Evolutionary conservation across 2,329 filamentous ascomycete genomes (phyloP).

Genomic region (Xylariaceae sp.): DNA sequence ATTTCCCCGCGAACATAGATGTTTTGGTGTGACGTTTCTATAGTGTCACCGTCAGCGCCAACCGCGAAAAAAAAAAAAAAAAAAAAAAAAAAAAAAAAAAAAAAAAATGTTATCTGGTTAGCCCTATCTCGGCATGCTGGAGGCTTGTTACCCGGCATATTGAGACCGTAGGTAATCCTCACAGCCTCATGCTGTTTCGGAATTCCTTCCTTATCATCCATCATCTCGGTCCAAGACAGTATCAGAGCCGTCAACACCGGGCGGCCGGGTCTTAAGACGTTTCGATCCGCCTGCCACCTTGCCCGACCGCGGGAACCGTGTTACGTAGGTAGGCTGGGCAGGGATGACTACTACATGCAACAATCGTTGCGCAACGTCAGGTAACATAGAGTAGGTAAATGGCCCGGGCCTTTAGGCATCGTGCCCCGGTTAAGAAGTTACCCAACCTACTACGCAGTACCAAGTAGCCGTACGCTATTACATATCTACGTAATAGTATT

Average conservation of each 20-base stretch:
- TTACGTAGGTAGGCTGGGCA: neutral
- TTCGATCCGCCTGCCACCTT: neutral
- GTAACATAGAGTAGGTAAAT: no score
- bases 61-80: no score
- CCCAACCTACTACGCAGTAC: no score
- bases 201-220: neutral
- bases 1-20: slow-evolving; percentile 9
- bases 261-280: neutral
- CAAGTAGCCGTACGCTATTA: no score
- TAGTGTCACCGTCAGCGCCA: slow-evolving; percentile 13
- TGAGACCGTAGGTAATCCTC: no score
- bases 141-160: neutral
- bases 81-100: no score
- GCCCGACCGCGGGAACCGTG: neutral
- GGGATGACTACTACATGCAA: neutral
- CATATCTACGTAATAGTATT: no score
- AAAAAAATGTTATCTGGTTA: neutral
- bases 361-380: no score
- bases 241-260: neutral
- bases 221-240: neutral
- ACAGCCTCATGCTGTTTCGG: neutral
- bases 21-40: slow-evolving; percentile 1
- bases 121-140: neutral
- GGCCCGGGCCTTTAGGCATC: neutral
- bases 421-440: neutral